Evolutionary conservation across 805 yeast genomes (phyloP), one percentile per base, ranked within the genome.

Genomic region (Candida nitratophila): DNA sequence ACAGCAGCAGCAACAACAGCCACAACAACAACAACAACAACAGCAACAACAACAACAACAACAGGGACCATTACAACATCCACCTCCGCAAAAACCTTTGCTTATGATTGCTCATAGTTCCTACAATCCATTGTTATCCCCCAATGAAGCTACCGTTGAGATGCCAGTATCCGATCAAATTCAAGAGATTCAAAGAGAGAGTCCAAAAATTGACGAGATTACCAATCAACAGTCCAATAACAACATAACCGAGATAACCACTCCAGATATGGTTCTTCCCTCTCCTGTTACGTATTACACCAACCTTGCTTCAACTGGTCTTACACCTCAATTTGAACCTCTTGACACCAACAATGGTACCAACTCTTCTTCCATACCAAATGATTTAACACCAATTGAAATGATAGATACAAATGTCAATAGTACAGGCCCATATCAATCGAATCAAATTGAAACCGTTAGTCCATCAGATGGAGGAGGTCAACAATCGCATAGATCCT

Each of bases 31-130:
- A 9, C 8, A 4, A 20, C 24, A 20, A 11, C 15, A 17, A 20
- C 9, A 20, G 7, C 27, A 24, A 24, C 27, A 24, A 10, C 27
- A 24, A 24, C 27, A 24, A 24, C 27, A 24, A 24, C 27, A 24
- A 24, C 27, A 10, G 10, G 27, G 27, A 7, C 27, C 27, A 24
- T 24, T 6, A 10, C 10, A 24, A 24, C 27, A 24, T 24, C n/a
- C n/a, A 24, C 8, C 14, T 27, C 10, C 21, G 11, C 15, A 26
- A 19, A 39, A 38, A 27, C 50, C 48, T 19, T 27, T 41, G 38
- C 43, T 49, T 37, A 44, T 49, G 48, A 43, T 49, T 32, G 46
- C 44, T n/a, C 42, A 38, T 16, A 35, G 31, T 31, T 43, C 46
- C 4, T 49, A 42, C 37, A 42, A 40, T 21, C 26, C 24, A 19